These are phyloP conservation scores for Arthrobotrys conoides DNA, from an alignment of 2,329 filamentous ascomycete species.

Conservation along the genomic window DNA sequence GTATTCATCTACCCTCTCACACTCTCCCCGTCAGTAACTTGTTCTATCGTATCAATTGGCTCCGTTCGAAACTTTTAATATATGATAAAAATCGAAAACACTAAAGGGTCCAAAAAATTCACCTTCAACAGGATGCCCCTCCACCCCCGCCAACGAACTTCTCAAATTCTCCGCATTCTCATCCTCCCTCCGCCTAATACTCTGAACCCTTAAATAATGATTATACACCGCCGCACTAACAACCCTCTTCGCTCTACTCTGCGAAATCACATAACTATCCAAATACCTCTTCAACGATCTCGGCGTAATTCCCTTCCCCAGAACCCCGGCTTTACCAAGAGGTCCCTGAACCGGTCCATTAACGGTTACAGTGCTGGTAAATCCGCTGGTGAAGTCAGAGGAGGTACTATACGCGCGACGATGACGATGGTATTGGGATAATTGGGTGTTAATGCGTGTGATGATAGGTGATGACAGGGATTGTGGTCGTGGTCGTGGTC, in stretches of 20 bases:
- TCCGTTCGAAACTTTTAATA: not conserved
- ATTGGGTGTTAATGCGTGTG: not conserved
- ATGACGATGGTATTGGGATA: not conserved
- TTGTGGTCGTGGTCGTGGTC: slow-evolving; percentile 7
- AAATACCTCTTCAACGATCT: slow-evolving; percentile 83
- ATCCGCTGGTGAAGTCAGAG: slow-evolving; percentile 63
- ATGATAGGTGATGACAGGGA: slow-evolving; percentile 10
- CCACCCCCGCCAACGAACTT: slow-evolving; percentile 66
- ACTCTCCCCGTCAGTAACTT: not conserved
- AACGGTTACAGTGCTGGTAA: slow-evolving; percentile 61
- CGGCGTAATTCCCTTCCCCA: slow-evolving; percentile 56
- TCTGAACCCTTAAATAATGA: slow-evolving; percentile 90
- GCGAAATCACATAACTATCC: slow-evolving; percentile 95
- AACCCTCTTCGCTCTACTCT: slow-evolving; percentile 93
- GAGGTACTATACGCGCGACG: slow-evolving; percentile 59
- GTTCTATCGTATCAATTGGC: not conserved
- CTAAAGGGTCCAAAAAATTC: slow-evolving; percentile 64
- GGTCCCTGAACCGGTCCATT: slow-evolving; percentile 61
- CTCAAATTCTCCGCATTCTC: slow-evolving; percentile 74
- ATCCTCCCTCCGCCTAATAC: slow-evolving; percentile 80
- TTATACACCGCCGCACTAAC: slow-evolving; percentile 95
- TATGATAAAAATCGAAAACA: not conserved
- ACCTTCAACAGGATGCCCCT: slow-evolving; percentile 85
- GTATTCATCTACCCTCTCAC: slow-evolving; percentile 72
- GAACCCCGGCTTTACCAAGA: slow-evolving; percentile 56